These are phyloP conservation scores for Osmanthus fragrans DNA, from an alignment of 257 asterid genomes.

Conservation along the genomic window DNA sequence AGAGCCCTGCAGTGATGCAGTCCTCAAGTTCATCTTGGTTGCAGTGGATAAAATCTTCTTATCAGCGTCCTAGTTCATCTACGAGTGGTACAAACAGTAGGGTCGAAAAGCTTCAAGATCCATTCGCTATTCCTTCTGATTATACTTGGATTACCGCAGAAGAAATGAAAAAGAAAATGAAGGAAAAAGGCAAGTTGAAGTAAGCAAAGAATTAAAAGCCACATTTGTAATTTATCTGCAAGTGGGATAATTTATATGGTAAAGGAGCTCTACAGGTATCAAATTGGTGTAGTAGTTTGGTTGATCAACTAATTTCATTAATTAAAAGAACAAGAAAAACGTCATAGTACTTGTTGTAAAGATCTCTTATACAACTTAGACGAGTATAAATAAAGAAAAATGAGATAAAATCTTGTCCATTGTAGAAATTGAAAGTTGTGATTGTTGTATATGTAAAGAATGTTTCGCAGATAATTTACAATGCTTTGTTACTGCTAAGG, in stretches of 20 bases:
- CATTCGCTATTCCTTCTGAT: constrained; percentile 73
- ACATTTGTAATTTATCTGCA: not conserved
- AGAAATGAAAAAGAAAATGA: constrained; percentile 88
- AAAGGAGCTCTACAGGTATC: not conserved
- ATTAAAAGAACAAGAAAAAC: not conserved
- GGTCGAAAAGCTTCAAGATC: constrained; percentile 70
- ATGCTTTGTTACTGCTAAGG: too few relatives aligned
- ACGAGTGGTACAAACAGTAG: constrained; percentile 48
- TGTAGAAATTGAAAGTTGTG: not conserved
- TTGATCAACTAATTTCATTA: constrained; percentile 1
- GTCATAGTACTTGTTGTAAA: not conserved
- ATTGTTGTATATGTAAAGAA: constrained; percentile 24
- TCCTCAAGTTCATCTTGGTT: constrained; percentile 86
- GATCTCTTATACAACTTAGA: not conserved
- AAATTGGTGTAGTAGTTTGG: constrained; percentile 3
- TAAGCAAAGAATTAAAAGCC: constrained; percentile 61
- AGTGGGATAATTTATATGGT: too few relatives aligned
- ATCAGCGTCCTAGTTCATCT: constrained; percentile 60
- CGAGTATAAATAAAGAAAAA: not conserved
- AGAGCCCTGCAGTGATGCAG: constrained; percentile 47
- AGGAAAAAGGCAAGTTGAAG: constrained; percentile 73
- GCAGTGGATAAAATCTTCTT: constrained; percentile 90
- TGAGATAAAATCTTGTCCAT: not conserved
- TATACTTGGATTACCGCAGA: constrained; percentile 83
- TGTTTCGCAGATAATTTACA: constrained; percentile 4